phyloP scores from a whole-genome alignment of 352 stramenopile species.

The Pythium sp. region DNA sequence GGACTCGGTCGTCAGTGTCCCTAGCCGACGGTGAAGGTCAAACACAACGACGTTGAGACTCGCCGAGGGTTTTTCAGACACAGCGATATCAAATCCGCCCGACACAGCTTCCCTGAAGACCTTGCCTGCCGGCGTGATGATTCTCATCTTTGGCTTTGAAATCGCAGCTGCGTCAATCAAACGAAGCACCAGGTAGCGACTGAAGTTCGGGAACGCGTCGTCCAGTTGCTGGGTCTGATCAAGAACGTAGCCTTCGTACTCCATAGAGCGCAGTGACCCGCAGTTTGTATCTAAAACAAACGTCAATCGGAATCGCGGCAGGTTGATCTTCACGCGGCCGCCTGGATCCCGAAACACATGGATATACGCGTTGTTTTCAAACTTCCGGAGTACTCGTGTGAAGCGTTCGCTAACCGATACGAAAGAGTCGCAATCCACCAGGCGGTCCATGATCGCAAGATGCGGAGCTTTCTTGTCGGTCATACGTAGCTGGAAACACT shows the following conservation, averaged over 20 bases:
- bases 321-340: conserved; percentile 27
- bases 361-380: conserved; percentile 33
- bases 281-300: conserved; percentile 26
- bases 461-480: conserved; percentile 22
- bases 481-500: conserved; percentile 36
- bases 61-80: background rate
- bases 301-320: conserved; percentile 36
- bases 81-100: conserved; percentile 18
- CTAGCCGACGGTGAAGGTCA: conserved; percentile 29
- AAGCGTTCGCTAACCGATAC: conserved; percentile 16
- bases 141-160: conserved; percentile 15
- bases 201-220: conserved; percentile 36
- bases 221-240: conserved; percentile 32
- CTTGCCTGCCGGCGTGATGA: conserved; percentile 33
- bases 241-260: conserved; percentile 43
- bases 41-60: conserved; percentile 19
- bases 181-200: conserved; percentile 32
- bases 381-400: conserved; percentile 28
- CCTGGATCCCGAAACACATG: conserved; percentile 23
- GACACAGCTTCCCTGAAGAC: conserved; percentile 13
- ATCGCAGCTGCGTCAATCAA: conserved; percentile 17
- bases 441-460: conserved; percentile 10
- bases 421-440: conserved; percentile 26
- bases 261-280: conserved; percentile 22
- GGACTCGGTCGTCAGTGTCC: conserved; percentile 29